These are phyloP conservation scores for Globisporangium spinosum DNA, from an alignment of 352 stramenopile species.

Conservation along the genomic window DNA sequence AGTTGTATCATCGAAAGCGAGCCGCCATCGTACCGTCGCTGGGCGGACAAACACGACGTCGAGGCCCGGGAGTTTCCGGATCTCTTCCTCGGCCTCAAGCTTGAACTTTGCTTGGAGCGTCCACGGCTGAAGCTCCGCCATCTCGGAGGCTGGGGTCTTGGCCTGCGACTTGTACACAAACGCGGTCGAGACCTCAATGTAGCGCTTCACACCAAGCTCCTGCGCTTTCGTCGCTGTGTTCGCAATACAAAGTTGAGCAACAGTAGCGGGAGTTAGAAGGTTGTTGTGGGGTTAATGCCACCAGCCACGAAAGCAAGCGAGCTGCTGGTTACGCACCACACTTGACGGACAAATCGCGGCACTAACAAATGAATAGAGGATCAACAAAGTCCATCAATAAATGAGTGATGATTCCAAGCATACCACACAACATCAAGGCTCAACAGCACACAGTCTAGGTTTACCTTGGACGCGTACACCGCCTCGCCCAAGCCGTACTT, in stretches of 20 bases:
- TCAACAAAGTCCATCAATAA: not conserved
- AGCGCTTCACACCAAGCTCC: slow-evolving; percentile 69
- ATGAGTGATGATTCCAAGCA: not conserved
- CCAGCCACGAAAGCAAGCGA: not conserved
- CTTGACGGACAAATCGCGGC: slow-evolving; percentile 78
- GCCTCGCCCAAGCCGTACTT: slow-evolving; percentile 71
- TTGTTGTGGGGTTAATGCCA: not conserved
- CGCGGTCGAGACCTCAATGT: slow-evolving; percentile 83
- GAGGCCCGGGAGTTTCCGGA: slow-evolving; percentile 50
- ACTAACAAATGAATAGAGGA: slow-evolving; percentile 26
- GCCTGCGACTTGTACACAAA: slow-evolving; percentile 87
- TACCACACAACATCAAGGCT: not conserved
- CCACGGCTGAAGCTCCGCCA: slow-evolving; percentile 67
- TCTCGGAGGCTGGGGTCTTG: slow-evolving; percentile 61
- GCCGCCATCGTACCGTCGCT: slow-evolving; percentile 40
- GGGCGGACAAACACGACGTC: slow-evolving; percentile 75
- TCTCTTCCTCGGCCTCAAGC: slow-evolving; percentile 72
- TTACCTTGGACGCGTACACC: slow-evolving; percentile 78
- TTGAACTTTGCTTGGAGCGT: slow-evolving; percentile 87
- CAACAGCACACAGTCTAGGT: not conserved
- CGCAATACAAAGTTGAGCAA: not conserved
- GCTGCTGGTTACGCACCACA: slow-evolving; percentile 46
- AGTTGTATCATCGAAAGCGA: too few relatives aligned
- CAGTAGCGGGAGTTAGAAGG: not conserved
- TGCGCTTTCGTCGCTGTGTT: slow-evolving; percentile 53